Evolutionary conservation across 2,329 filamentous ascomycete genomes (phyloP), one percentile per base, ranked within the genome.

Genomic region (Colletotrichum higginsianum): DNA sequence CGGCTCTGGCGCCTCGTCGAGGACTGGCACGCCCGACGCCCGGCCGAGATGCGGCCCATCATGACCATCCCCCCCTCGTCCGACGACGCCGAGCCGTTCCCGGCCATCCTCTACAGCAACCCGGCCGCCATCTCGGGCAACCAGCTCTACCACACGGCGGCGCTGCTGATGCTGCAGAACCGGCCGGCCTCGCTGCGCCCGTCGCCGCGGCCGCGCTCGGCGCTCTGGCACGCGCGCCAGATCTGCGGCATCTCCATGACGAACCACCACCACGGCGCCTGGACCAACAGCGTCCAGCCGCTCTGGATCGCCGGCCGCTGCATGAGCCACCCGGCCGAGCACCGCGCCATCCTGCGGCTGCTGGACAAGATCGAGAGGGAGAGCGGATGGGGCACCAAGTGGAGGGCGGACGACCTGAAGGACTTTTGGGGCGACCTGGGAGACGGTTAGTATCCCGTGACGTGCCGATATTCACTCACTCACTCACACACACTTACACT

Each of bases 231-330:
- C 75, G 88, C 87, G 2, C 84, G 85, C 66, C 82, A 84, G 18
- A 85, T 90, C 44, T 89, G 87, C 69, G 88, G 87, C 2, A 90
- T 90, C 40, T 89, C 87, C 1, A 75, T 87, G 30, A 84, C 87
- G 2, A 90, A 90, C 72, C 84, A 84, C 7, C 87, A 90, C 66
- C 82, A 86, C 18, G 88, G 87, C 4, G 88, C 86, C 72, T 76
- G 89, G 56, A 90, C 87, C 73, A 90, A 90, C 75, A 86, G 87
- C 5, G 86, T 89, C 11, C 88, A 90, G 72, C 88, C 88, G 2
- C 80, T 90, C 0, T 89, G 86, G 85, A 82, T 90, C 21, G 88
- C 88, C 1, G 88, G 87, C 1, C 82, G 84, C 53, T 78, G 88
- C 1, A 82, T 90, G 57, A 89, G 85, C 67, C 88, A 90, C 77